Percentiles rank a stretch among this genome's conserved stretches.
phyloP scores from a whole-genome alignment of 768 basidiomycete genomes.

The Cyathus striatus region DNA sequence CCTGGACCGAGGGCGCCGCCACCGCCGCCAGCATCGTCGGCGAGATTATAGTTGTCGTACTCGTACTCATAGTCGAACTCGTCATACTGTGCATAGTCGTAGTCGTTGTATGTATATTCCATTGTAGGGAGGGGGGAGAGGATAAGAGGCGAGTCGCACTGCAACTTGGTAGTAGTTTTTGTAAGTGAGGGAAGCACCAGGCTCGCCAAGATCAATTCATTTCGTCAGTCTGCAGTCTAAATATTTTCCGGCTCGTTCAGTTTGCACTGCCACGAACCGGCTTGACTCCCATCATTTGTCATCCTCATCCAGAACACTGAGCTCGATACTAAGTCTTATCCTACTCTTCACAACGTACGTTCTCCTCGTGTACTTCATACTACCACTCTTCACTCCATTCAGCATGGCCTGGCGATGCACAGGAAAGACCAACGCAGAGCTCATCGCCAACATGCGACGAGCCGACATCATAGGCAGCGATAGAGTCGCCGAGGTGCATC shows the following conservation, averaged over 20 bases:
- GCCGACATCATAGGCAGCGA: constrained; percentile 54
- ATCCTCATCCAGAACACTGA: too few species aligned
- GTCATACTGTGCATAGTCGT: neutral
- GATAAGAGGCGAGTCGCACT: neutral
- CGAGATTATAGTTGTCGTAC: too few species aligned
- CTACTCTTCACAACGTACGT: neutral
- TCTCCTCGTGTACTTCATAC: neutral
- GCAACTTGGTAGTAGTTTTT: too few species aligned
- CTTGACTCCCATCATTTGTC: too few species aligned
- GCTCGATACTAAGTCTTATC: too few species aligned
- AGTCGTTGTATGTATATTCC: neutral
- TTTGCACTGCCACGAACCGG: constrained; percentile 1
- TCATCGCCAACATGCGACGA: constrained; percentile 61
- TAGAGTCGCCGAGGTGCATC: constrained; percentile 50
- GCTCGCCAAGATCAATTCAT: neutral
- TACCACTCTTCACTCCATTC: neutral
- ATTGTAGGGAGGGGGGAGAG: neutral
- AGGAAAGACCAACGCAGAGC: constrained; percentile 65
- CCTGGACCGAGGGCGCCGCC: too few species aligned
- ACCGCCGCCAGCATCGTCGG: too few species aligned
- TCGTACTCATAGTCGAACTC: neutral
- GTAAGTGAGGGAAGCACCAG: constrained; percentile 1
- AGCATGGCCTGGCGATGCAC: constrained; percentile 81
- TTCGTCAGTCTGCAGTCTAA: neutral
- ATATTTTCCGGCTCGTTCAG: neutral